Evolutionary conservation across 129 eudicot genomes (phyloP), one percentile per base, ranked within the genome.

Genomic region (Helianthus annuus): DNA sequence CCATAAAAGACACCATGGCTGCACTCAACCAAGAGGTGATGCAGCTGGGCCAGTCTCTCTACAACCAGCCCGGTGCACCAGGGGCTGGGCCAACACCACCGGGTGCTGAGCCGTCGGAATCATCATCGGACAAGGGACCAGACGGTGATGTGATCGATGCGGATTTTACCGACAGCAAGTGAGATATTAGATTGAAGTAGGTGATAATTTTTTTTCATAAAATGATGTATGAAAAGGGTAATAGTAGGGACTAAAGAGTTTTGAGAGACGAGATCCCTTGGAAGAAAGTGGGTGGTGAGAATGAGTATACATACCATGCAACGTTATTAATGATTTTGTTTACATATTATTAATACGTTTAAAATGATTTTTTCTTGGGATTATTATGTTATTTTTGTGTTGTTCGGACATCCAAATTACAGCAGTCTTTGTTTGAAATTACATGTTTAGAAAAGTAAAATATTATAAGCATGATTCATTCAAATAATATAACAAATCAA

Each of bases 91-190:
- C 98, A 9, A 38, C 96, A 16, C 85, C 90, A 2, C 85, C 73
- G 5, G 86, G 71, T 3, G 80, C 87, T 4, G 88, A 84, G 10
- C 73, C 96, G 11, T 72, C 92, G 0, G 27, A 29, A 16, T 48
- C 82, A 4, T 73, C 78, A 0, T 72, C 73, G 75, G 86, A 60
- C 34, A 81, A 95, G 79, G 97, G 99, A 57, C 87, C 97, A 11
- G 96, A 89, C 0, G 96, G 97, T 0, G 97, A 95, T 77, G 99
- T 90, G 57, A 95, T 95, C 22, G 97, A 95, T 78, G 99, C 99
- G 2, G 99, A 95, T 82, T 95, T 90, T 75, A 88, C 91, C 0
- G 97, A 95, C 81, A 94, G 97, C 87, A 90, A 90, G 56, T 94
- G 82, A 83, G 73, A 4, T 38, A 38, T 38, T 38, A 7, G 42